Conservation (phyloP, 2,329 filamentous ascomycete genomes). For the Penicillium sp. region DNA sequence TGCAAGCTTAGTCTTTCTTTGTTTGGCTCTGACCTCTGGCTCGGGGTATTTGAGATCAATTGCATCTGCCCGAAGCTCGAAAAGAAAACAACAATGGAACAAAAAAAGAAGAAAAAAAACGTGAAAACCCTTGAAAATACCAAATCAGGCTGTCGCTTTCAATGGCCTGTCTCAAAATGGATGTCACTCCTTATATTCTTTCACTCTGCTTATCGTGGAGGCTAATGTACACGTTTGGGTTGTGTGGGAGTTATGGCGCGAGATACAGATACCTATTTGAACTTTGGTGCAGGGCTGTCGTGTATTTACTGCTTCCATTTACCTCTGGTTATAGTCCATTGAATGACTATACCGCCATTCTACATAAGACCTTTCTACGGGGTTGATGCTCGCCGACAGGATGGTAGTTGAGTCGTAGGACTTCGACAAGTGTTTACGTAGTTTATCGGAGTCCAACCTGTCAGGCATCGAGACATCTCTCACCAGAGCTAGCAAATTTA, state of each 20-base stretch:
- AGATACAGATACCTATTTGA: conserved; percentile 25
- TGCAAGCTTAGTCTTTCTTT: neutral
- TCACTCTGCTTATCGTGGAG: conserved; percentile 8
- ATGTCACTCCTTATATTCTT: conserved; percentile 11
- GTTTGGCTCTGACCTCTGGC: neutral
- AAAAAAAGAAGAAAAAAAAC: conserved; percentile 9
- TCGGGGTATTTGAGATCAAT: neutral
- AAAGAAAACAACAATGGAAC: conserved; percentile 1
- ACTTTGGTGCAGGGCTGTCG: conserved; percentile 6
- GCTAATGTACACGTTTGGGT: conserved; percentile 14
- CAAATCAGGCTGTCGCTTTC: neutral
- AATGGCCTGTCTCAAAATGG: conserved; percentile 8
- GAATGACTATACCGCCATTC: conserved; percentile 5
- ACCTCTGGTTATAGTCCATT: conserved; percentile 9
- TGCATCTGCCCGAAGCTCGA: neutral
- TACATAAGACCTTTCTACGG: neutral
- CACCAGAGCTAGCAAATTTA: no score
- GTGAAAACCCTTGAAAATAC: neutral
- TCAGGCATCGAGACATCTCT: no score
- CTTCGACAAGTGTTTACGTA: neutral
- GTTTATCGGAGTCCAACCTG: no score
- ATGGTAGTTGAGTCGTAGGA: no score
- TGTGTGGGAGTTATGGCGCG: conserved; percentile 12
- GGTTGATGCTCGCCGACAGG: no score
- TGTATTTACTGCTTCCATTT: conserved; percentile 9